A percentile compares a stretch with the other conserved stretches of the same genome.
Evolutionary conservation across 345 rosid species (phyloP).

Genomic region (Camelina neglecta): DNA sequence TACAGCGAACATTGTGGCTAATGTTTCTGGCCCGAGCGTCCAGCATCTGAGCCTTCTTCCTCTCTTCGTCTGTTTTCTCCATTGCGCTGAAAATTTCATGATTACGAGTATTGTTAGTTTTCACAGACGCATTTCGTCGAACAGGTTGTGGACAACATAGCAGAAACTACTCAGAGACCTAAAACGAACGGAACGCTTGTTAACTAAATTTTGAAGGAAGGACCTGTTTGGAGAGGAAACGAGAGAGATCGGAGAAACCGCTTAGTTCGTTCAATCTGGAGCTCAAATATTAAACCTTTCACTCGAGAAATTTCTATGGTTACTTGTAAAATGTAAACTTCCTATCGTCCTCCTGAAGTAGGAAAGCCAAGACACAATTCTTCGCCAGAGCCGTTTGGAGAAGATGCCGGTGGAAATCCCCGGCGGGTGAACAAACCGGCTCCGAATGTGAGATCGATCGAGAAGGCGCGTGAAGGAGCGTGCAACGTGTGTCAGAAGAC

Average conservation of each 20-base stretch:
- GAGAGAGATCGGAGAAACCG: neutral
- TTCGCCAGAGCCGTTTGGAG: constrained; percentile 1
- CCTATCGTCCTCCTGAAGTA: neutral
- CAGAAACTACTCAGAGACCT: neutral
- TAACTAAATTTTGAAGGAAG: neutral
- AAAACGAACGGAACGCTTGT: neutral
- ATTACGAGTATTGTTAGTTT: neutral
- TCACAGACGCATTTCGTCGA: constrained; percentile 52
- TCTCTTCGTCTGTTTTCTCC: constrained; percentile 68
- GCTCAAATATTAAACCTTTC: constrained; percentile 16
- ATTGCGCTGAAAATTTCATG: constrained; percentile 39
- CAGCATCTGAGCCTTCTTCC: constrained; percentile 62
- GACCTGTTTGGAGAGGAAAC: constrained; percentile 20
- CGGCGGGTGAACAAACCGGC: constrained; percentile 14
- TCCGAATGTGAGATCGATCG: neutral
- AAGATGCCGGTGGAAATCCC: constrained; percentile 16
- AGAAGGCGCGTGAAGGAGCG: constrained; percentile 30
- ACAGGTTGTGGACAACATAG: constrained; percentile 36
- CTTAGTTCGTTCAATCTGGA: constrained; percentile 9
- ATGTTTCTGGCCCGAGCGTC: constrained; percentile 93
- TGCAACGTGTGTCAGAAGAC: constrained; percentile 17
- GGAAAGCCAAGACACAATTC: neutral
- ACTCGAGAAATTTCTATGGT: neutral
- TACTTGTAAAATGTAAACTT: neutral
- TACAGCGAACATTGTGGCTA: constrained; percentile 94